These are phyloP conservation scores for Heteromeles arbutifolia DNA, from an alignment of 306 rosid species.

Conservation along the genomic window DNA sequence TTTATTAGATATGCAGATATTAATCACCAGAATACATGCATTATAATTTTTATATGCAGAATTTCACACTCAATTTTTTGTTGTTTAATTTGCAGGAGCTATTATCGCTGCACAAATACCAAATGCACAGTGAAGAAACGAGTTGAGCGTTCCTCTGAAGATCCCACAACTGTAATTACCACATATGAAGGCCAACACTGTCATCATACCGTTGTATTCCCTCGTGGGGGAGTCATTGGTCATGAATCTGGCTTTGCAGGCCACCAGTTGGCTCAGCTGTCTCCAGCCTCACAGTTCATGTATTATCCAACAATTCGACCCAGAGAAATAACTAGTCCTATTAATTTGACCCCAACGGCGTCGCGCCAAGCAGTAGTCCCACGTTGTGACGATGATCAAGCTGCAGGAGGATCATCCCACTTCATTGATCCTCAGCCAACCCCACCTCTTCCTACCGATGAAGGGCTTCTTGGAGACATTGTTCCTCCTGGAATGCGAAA, in stretches of 20 bases:
- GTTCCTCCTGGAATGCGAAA: conserved; percentile 79
- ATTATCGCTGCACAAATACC: conserved; percentile 95
- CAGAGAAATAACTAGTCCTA: background rate
- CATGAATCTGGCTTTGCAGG: conserved; percentile 32
- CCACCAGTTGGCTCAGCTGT: conserved; percentile 23
- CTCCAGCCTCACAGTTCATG: conserved; percentile 41
- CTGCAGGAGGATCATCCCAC: conserved; percentile 16
- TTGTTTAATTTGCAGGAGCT: conserved; percentile 65
- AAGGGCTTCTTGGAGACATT: conserved; percentile 87
- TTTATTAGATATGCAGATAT: too few species aligned
- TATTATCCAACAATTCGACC: conserved; percentile 48
- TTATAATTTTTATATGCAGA: background rate
- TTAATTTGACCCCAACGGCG: background rate
- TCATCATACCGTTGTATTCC: conserved; percentile 74
- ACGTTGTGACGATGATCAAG: background rate
- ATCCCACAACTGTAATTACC: conserved; percentile 70
- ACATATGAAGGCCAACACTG: conserved; percentile 98
- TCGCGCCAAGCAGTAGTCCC: conserved; percentile 6
- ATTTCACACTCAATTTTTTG: background rate
- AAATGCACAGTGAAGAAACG: conserved; percentile 97
- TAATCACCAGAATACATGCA: background rate
- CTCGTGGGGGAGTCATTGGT: conserved; percentile 47
- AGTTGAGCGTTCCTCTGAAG: conserved; percentile 88
- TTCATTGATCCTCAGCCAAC: background rate
- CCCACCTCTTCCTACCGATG: conserved; percentile 23